Percentiles rank a stretch among this genome's conserved stretches.
phyloP scores from a whole-genome alignment of 2,329 filamentous ascomycete species.

The Arthrobotrys conoides region DNA sequence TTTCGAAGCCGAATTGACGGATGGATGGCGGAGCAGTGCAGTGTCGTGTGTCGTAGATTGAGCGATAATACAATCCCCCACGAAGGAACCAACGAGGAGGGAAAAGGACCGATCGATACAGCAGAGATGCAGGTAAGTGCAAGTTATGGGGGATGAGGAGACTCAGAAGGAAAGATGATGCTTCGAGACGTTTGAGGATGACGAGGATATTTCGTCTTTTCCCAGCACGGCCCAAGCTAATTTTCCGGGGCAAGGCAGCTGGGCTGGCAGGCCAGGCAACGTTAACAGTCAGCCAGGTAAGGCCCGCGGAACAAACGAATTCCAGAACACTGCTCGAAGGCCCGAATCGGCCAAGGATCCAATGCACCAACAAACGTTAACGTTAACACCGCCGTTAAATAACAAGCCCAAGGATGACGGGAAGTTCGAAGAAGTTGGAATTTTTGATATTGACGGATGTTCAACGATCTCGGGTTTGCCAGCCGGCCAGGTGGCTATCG shows the following conservation, averaged over 20 bases:
- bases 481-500: not conserved
- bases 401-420: conserved; percentile 14
- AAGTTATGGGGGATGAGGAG: not conserved
- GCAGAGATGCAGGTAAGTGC: not conserved
- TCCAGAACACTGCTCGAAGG: conserved; percentile 55
- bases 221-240: conserved; percentile 36
- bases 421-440: conserved; percentile 13
- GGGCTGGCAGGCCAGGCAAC: conserved; percentile 23
- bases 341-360: conserved; percentile 53
- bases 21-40: conserved; percentile 8
- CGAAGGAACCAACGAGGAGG: conserved; percentile 3
- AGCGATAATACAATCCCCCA: conserved; percentile 28
- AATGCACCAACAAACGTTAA: conserved; percentile 27
- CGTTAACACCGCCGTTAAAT: conserved; percentile 19
- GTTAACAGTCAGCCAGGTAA: conserved; percentile 17
- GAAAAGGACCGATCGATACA: not conserved
- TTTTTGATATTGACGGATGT: not conserved
- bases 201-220: conserved; percentile 54
- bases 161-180: conserved; percentile 1
- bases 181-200: conserved; percentile 49
- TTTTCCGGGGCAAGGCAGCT: conserved; percentile 49
- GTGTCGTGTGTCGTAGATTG: conserved; percentile 33
- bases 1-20: conserved; percentile 25
- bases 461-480: not conserved
- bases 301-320: conserved; percentile 39